These are phyloP conservation scores for Eleusine indica DNA, from an alignment of 176 grass and related monocot genomes.

Conservation along the genomic window DNA sequence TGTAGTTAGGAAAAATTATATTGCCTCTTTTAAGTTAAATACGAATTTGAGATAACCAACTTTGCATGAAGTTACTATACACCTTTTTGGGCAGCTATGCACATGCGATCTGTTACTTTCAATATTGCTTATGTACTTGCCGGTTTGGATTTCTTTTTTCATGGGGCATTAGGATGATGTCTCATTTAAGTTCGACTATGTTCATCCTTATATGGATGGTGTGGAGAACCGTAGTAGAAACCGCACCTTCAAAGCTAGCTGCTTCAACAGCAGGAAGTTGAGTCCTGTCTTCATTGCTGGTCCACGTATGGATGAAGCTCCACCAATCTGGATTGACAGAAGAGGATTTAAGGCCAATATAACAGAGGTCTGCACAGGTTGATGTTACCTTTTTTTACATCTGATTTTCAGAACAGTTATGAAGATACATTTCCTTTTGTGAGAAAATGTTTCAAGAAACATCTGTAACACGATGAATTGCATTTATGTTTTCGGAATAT, in stretches of 20 bases:
- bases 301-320: slow-evolving; percentile 76
- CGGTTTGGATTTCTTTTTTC: background rate
- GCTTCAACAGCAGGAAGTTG: slow-evolving; percentile 89
- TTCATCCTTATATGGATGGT: slow-evolving; percentile 91
- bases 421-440: too few species aligned
- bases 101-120: background rate
- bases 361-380: slow-evolving; percentile 63
- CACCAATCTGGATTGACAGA: slow-evolving; percentile 89
- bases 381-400: background rate
- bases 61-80: too few species aligned
- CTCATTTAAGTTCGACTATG: slow-evolving; percentile 88
- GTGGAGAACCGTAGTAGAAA: slow-evolving; percentile 65
- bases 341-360: slow-evolving; percentile 95
- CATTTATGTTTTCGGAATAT: background rate
- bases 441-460: slow-evolving; percentile 13
- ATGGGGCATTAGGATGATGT: slow-evolving; percentile 68
- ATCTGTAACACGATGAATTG: slow-evolving; percentile 34
- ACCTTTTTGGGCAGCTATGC: background rate
- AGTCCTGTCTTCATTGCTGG: slow-evolving; percentile 93
- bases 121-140: slow-evolving; percentile 22
- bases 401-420: too few species aligned
- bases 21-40: too few species aligned
- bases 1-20: too few species aligned
- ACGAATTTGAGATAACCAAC: too few species aligned
- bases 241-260: slow-evolving; percentile 86